A percentile compares a stretch with the other conserved stretches of the same genome.
phyloP scores from a whole-genome alignment of 192 early-diverging fungal species.

The Coemansia umbellata region DNA sequence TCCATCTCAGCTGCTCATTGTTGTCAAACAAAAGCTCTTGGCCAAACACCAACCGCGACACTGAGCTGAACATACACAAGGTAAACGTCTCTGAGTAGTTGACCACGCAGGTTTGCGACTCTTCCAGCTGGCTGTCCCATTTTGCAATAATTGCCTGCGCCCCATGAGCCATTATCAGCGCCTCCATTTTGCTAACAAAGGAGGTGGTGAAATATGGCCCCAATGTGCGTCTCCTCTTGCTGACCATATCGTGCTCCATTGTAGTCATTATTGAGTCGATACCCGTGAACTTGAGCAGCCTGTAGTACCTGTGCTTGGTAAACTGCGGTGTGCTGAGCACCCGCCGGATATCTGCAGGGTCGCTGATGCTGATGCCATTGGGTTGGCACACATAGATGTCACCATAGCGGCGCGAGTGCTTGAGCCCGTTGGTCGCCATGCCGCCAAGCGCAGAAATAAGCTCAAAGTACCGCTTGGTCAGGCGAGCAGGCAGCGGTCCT shows the following conservation, averaged over 20 bases:
- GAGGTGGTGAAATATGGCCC: conserved; percentile 18
- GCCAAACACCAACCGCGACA: conserved; percentile 23
- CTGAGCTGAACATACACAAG: conserved; percentile 19
- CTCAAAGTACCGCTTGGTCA: conserved; percentile 4
- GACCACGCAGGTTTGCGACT: not conserved
- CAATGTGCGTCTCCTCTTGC: conserved; percentile 16
- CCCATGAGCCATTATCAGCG: conserved; percentile 15
- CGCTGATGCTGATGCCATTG: conserved; percentile 8
- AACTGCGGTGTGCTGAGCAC: conserved; percentile 17
- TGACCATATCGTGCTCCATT: not conserved
- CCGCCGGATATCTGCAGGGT: conserved; percentile 16
- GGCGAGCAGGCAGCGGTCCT: conserved; percentile 1
- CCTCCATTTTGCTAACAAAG: conserved; percentile 20
- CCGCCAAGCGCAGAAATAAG: not conserved
- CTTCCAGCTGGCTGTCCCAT: conserved; percentile 3
- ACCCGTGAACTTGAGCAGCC: conserved; percentile 9
- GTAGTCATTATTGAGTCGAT: conserved; percentile 13
- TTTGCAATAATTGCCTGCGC: not conserved
- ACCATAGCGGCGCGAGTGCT: not conserved
- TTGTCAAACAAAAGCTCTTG: conserved; percentile 6
- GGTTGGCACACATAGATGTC: conserved; percentile 26
- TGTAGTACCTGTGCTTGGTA: conserved; percentile 23
- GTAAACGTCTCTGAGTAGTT: conserved; percentile 20
- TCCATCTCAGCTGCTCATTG: conserved; percentile 11
- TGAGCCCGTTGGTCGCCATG: conserved; percentile 2